Evolutionary conservation across 2,329 filamentous ascomycete species (phyloP).

Genomic region (Penicillium fuscoglaucum): DNA sequence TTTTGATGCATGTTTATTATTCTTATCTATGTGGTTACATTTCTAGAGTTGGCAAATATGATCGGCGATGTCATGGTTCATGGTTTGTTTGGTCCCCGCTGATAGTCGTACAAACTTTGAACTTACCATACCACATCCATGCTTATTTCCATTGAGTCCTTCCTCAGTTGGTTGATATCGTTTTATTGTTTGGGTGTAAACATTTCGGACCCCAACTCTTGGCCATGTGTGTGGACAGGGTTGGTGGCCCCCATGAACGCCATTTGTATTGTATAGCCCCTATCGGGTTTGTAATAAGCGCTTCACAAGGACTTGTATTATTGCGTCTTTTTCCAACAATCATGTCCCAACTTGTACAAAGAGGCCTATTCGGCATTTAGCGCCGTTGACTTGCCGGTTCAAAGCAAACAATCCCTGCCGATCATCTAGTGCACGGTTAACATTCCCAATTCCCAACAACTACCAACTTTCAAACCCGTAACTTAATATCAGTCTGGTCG

Average conservation of each 20-base stretch:
- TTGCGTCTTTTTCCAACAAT: background rate
- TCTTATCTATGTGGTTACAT: background rate
- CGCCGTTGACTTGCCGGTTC: background rate
- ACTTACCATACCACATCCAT: background rate
- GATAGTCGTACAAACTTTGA: slow-evolving; percentile 3
- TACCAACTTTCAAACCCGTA: too few relatives aligned
- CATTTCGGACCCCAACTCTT: slow-evolving; percentile 6
- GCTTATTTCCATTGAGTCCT: background rate
- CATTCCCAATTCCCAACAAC: background rate
- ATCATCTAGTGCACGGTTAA: background rate
- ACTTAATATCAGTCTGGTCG: background rate
- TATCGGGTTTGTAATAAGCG: background rate
- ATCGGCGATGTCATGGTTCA: slow-evolving; percentile 3
- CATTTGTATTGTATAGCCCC: too few relatives aligned
- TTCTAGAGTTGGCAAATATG: background rate
- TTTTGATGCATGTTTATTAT: background rate
- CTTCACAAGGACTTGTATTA: background rate
- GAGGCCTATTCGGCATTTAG: background rate
- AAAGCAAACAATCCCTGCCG: background rate
- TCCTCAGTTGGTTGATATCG: background rate
- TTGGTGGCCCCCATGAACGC: background rate
- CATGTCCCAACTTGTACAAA: background rate
- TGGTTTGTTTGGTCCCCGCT: slow-evolving; percentile 15
- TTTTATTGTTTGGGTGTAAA: background rate
- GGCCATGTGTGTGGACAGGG: slow-evolving; percentile 2